Evolutionary conservation across 2,329 filamentous ascomycete species (phyloP).

Genomic region (Chrysoporthe austroafricana): DNA sequence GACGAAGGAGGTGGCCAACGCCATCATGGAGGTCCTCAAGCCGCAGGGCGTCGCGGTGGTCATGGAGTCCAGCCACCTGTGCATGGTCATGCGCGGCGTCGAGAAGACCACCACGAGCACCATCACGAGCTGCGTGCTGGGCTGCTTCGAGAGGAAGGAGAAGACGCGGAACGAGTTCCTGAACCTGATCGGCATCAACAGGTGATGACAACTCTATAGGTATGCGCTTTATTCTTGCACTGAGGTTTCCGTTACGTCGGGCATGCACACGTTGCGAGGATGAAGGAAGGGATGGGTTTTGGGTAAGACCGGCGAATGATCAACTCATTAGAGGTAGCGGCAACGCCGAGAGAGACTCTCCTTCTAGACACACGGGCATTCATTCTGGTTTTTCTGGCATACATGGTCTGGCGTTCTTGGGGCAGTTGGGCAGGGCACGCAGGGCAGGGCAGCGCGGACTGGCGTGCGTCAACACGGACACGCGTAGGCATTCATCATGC

Average conservation of each 20-base stretch:
- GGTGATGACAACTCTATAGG: slow-evolving; percentile 11
- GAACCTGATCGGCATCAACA: slow-evolving; percentile 72
- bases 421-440: not conserved
- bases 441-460: slow-evolving; percentile 6
- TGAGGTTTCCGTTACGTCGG: too few species aligned
- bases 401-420: slow-evolving; percentile 26
- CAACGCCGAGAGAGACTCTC: slow-evolving; percentile 19
- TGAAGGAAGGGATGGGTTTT: not conserved
- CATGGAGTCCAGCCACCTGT: slow-evolving; percentile 95
- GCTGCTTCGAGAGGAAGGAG: slow-evolving; percentile 87
- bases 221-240: not conserved
- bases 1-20: slow-evolving; percentile 93
- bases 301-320: slow-evolving; percentile 17
- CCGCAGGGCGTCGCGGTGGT: slow-evolving; percentile 96
- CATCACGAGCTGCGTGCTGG: slow-evolving; percentile 96
- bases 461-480: slow-evolving; percentile 8
- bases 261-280: too few species aligned
- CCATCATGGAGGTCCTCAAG: slow-evolving; percentile 89
- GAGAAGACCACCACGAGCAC: slow-evolving; percentile 86
- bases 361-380: slow-evolving; percentile 14
- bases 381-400: slow-evolving; percentile 21
- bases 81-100: slow-evolving; percentile 99
- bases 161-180: slow-evolving; percentile 97
- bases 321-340: slow-evolving; percentile 29
- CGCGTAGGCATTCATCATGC: slow-evolving; percentile 22